Evolutionary conservation across 2,329 filamentous ascomycete species (phyloP), one percentile per base, ranked within the genome.

Genomic region (Exophiala sideris): DNA sequence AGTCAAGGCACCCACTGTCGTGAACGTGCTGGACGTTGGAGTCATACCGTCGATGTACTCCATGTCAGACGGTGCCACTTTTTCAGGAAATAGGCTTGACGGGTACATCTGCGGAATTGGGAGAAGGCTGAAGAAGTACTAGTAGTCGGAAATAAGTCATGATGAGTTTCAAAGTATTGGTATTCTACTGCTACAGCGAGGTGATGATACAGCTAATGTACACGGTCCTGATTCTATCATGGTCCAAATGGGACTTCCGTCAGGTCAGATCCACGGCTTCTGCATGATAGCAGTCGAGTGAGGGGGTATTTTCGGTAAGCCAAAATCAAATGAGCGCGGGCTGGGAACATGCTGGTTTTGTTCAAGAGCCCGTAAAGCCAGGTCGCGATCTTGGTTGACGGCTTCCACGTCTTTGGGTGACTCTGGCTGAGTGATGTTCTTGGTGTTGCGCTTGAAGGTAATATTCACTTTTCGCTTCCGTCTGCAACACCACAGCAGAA

Each of bases 281-380:
- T 52, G 49, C 49, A 56, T 46, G 5, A 52, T 29, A 5, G 49
- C 48, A 41, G 33, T 54, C 35, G 53, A 51, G 38, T 42, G 48
- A 33, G 45, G 44, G 6, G 38, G 47, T 12, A 58, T 48, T 34
- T 47, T 48, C 24, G 55, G 55, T 1, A 58, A 35, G 2, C 57
- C 57, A 34, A 59, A 59, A 34, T 59, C 57, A 48, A 59, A 52
- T 3, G 57, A 52, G 11, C 44, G 46, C 11, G 57, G 57, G 42
- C 47, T 54, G 20, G 50, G 32, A 12, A 46, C 20, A 6, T 49
- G 24, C 35, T 38, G 32, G 14, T 18, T 38, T 3, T 53, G 46
- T 45, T 53, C 49, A 5, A 59, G 49, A 12, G n/a, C 8, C 33
- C 45, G 38, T 5, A 59, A 38, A 11, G 50, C 53, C 20, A 45